Evolutionary conservation across 148 eudicot species (phyloP).

Genomic region (Polygonum maritimum): DNA sequence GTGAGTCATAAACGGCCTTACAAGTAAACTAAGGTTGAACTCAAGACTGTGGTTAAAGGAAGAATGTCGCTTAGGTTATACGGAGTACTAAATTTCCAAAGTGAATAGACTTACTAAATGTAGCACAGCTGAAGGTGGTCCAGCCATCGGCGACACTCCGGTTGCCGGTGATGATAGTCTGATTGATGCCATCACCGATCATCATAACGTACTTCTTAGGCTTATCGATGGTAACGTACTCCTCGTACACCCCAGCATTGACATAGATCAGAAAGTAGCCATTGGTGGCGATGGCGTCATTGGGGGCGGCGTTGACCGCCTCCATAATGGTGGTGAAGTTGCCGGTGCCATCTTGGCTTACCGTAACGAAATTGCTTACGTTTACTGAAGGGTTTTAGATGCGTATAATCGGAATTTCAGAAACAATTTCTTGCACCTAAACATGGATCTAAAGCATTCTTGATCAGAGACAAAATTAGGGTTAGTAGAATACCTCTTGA

Average conservation of each 20-base stretch:
- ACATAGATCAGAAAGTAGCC: constrained; percentile 73
- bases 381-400: too few species aligned
- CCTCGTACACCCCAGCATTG: constrained; percentile 55
- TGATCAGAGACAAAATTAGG: too few species aligned
- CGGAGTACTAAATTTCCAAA: too few species aligned
- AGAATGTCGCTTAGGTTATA: too few species aligned
- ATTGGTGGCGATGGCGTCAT: constrained; percentile 19
- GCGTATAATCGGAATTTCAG: too few species aligned
- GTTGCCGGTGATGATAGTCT: constrained; percentile 73
- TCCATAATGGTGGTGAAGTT: constrained; percentile 45
- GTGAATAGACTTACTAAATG: constrained; percentile 37
- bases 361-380: constrained; percentile 44
- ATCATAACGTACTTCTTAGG: constrained; percentile 64
- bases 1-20: too few species aligned
- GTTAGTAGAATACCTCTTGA: too few species aligned
- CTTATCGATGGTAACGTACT: constrained; percentile 50
- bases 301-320: constrained; percentile 59
- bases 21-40: too few species aligned
- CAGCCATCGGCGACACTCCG: constrained; percentile 48
- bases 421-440: too few species aligned
- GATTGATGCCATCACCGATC: constrained; percentile 84
- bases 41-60: too few species aligned
- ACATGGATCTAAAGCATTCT: too few species aligned
- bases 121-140: constrained; percentile 70
- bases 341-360: constrained; percentile 46